phyloP scores from a whole-genome alignment of 352 stramenopile species.

The Phytopythium aichiense region DNA sequence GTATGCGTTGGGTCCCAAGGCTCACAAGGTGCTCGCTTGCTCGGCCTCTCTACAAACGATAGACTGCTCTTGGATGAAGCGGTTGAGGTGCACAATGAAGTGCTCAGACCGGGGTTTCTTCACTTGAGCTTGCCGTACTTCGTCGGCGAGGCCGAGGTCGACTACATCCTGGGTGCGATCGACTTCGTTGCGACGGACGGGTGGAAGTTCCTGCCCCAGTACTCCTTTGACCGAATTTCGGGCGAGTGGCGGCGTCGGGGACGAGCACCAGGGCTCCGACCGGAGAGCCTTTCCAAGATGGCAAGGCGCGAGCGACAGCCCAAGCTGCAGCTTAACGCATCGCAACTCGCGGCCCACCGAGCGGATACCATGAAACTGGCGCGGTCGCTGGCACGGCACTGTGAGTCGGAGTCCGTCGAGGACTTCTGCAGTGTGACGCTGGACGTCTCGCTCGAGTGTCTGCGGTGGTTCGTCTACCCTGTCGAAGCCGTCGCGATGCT shows the following conservation, averaged over 20 bases:
- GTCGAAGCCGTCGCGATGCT: slow-evolving; percentile 71
- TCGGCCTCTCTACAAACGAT: slow-evolving; percentile 81
- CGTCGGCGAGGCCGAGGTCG: slow-evolving; percentile 71
- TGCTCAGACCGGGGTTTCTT: slow-evolving; percentile 93
- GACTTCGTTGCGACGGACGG: slow-evolving; percentile 92
- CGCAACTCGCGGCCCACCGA: background rate
- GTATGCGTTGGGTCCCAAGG: slow-evolving; percentile 39
- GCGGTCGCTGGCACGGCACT: background rate
- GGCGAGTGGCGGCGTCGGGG: slow-evolving; percentile 85
- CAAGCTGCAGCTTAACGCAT: background rate
- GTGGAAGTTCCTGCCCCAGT: slow-evolving; percentile 93
- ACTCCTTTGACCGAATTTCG: slow-evolving; percentile 93
- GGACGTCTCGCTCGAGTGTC: slow-evolving; percentile 17
- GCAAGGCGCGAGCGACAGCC: background rate
- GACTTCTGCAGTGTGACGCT: slow-evolving; percentile 16
- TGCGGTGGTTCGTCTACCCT: slow-evolving; percentile 52
- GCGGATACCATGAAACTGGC: background rate
- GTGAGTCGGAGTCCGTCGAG: background rate
- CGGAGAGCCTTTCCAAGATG: background rate
- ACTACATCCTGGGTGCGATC: slow-evolving; percentile 93
- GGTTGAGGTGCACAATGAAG: slow-evolving; percentile 87
- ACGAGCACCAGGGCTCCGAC: background rate
- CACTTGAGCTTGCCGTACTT: slow-evolving; percentile 93
- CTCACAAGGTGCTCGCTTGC: slow-evolving; percentile 90
- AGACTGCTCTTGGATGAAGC: slow-evolving; percentile 77